Evolutionary conservation across 2,329 filamentous ascomycete genomes (phyloP).

Genomic region (Hortaea werneckii): DNA sequence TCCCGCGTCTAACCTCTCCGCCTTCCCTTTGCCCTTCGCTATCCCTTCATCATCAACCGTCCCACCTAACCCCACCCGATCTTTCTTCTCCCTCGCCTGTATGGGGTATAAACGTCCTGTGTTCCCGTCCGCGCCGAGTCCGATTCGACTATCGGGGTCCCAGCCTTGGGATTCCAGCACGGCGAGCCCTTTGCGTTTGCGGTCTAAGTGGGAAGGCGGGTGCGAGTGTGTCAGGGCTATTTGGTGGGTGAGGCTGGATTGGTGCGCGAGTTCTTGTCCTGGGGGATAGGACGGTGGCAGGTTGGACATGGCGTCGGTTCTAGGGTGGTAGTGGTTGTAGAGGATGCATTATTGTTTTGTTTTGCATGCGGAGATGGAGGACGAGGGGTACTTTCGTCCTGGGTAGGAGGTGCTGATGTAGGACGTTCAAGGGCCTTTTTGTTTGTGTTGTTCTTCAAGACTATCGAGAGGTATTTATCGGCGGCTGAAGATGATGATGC

Average conservation of each 20-base stretch:
- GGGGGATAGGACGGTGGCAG: constrained; percentile 27
- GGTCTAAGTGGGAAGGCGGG: constrained; percentile 61
- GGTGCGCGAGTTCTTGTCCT: constrained; percentile 34
- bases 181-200: constrained; percentile 57
- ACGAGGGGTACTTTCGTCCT: background rate
- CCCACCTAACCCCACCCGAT: constrained; percentile 64
- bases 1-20: constrained; percentile 56
- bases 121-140: constrained; percentile 55
- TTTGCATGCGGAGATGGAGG: background rate
- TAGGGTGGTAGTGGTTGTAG: constrained; percentile 7
- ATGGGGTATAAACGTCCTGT: constrained; percentile 66
- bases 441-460: constrained; percentile 36
- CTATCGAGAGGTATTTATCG: constrained; percentile 57
- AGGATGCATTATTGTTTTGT: background rate
- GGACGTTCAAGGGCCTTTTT: background rate
- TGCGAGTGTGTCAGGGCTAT: constrained; percentile 58
- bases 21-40: constrained; percentile 39
- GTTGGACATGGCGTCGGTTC: constrained; percentile 15
- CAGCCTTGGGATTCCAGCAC: constrained; percentile 60
- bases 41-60: constrained; percentile 24
- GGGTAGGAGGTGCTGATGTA: background rate
- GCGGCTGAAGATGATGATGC: constrained; percentile 24
- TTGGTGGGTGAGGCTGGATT: constrained; percentile 60
- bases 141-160: constrained; percentile 61
- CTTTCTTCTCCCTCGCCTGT: constrained; percentile 59